These are phyloP conservation scores for Fusarium aywerte DNA, from an alignment of 2,329 filamentous ascomycete genomes.

Conservation along the genomic window DNA sequence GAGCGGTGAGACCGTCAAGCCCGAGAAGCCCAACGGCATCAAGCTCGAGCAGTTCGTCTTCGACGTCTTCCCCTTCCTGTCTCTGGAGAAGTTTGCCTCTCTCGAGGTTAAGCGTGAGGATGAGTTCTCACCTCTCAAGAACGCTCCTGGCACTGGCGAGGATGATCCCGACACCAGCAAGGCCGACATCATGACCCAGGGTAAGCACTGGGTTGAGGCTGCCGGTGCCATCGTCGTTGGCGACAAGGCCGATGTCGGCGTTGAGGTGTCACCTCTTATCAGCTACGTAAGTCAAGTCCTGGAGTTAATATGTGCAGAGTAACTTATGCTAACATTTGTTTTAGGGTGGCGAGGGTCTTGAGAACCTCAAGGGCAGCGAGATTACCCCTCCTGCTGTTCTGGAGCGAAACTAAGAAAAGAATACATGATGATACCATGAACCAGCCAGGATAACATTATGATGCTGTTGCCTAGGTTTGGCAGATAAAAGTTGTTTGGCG, in stretches of 20 bases:
- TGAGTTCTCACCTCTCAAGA: conserved; percentile 98
- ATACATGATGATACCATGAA: conserved; percentile 30
- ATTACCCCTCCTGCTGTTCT: conserved; percentile 65
- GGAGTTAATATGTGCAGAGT: neutral
- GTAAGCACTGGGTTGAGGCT: conserved; percentile 83
- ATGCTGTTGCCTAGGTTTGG: conserved; percentile 21
- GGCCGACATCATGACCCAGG: conserved; percentile 88
- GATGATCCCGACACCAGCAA: conserved; percentile 96
- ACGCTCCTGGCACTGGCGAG: conserved; percentile 83
- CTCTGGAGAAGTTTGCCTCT: conserved; percentile 89
- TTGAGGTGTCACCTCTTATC: conserved; percentile 92
- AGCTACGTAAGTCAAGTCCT: conserved; percentile 82
- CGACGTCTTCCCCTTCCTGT: conserved; percentile 92
- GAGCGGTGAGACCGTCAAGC: conserved; percentile 84
- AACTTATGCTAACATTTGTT: conserved; percentile 19
- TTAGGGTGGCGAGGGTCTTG: conserved; percentile 71
- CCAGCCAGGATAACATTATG: conserved; percentile 28
- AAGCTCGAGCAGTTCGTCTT: conserved; percentile 99
- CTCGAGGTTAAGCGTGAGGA: conserved; percentile 97
- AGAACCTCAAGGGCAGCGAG: conserved; percentile 63
- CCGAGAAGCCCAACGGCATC: conserved; percentile 95
- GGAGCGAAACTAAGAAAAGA: conserved; percentile 54
- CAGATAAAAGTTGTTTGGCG: conserved; percentile 16
- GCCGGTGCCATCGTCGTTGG: conserved; percentile 80
- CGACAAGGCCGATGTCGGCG: conserved; percentile 71